Conservation (phyloP, 306 rosid species). For the Quercus suber region DNA sequence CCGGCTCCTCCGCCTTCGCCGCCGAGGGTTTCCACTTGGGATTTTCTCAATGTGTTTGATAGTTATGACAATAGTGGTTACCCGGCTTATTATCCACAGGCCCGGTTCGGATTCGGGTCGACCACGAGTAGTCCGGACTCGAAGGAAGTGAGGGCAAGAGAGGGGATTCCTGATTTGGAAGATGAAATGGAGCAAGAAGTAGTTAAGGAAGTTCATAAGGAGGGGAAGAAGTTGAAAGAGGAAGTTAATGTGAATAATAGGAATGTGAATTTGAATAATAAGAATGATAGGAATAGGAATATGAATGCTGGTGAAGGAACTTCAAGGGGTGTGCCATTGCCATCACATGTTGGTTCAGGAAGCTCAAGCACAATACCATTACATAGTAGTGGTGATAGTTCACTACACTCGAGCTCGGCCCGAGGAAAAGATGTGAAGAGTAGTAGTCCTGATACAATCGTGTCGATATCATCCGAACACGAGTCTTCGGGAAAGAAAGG, state of each 20-base stretch:
- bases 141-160: conserved; percentile 89
- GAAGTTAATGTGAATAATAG: conserved; percentile 14
- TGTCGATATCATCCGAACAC: conserved; percentile 43
- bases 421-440: conserved; percentile 52
- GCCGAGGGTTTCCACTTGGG: conserved; percentile 75
- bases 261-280: conserved; percentile 9
- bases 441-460: conserved; percentile 55
- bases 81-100: conserved; percentile 33
- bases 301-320: conserved; percentile 69
- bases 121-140: conserved; percentile 81
- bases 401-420: conserved; percentile 23
- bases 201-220: conserved; percentile 33
- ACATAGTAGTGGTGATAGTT: conserved; percentile 44
- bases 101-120: conserved; percentile 53
- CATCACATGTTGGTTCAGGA: conserved; percentile 44
- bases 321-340: conserved; percentile 61
- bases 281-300: not conserved
- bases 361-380: conserved; percentile 59
- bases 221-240: conserved; percentile 45
- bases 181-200: conserved; percentile 80
- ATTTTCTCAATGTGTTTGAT: conserved; percentile 75
- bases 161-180: conserved; percentile 96
- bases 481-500: conserved; percentile 57
- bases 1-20: conserved; percentile 87
- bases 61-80: conserved; percentile 47